Base-by-base conservation (phyloP, 1,284 basidiomycete genomes). In the Erythrobasidium hasegawianum region DNA sequence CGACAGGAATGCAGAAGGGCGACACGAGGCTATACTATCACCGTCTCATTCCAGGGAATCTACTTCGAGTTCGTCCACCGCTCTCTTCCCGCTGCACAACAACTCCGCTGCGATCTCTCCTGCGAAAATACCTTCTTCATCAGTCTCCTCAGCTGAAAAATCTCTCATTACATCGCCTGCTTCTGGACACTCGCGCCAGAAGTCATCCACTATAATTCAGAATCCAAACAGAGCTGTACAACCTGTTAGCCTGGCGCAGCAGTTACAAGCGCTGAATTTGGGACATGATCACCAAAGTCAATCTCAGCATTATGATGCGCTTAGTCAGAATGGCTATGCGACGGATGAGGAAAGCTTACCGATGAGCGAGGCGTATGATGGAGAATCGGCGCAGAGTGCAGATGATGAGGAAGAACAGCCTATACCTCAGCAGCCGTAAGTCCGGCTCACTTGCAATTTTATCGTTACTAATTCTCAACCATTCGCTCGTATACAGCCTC, bases 391-490 rank as follows among this genome's bases (percentile, higher is more conserved):
- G 18, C 55, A 55, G 13, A 38, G 43, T 18, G 62, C 50, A 14
- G 54, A 57, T 14, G 62, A 65, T 39, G 61, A 64, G 26, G 20
- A 24, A 1, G 61, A 64, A 8, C 7, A 18, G 11, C 49, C 52
- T 29, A 5, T 55, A 20, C 55, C 41, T n/a, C 62, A 65, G 29
- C 41, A 54, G 38, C 59, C 55, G 59, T 64, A 18, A 64, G 67
- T 39, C 11, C 40, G 13, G n/a, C 40, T 16, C 59, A 24, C n/a
- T n/a, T n/a, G n/a, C n/a, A n/a, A n/a, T n/a, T n/a, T n/a, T n/a
- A n/a, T n/a, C n/a, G n/a, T n/a, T n/a, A n/a, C n/a, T n/a, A n/a
- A n/a, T n/a, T n/a, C n/a, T n/a, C n/a, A n/a, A n/a, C n/a, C n/a
- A n/a, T n/a, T n/a, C n/a, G n/a, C n/a, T n/a, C n/a, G n/a, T n/a